Evolutionary conservation across 179 eudicot genomes (phyloP).

Genomic region (Dionaea muscipula): DNA sequence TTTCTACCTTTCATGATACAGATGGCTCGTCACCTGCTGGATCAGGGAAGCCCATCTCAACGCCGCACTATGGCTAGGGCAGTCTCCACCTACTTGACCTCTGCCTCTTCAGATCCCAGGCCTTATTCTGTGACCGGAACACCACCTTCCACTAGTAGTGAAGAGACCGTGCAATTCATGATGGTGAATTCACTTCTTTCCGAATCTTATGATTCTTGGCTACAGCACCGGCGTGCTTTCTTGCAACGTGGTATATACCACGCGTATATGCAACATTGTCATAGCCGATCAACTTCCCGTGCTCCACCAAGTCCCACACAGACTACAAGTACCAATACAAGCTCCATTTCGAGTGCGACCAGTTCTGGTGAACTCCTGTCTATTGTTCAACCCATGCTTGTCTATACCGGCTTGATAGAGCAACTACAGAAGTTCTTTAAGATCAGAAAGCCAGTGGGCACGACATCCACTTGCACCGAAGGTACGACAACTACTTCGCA

Average conservation of each 20-base stretch:
- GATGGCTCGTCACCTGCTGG: slow-evolving; percentile 79
- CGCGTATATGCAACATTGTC: slow-evolving; percentile 75
- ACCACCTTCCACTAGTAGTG: slow-evolving; percentile 48
- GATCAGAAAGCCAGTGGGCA: slow-evolving; percentile 29
- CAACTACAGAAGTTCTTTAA: slow-evolving; percentile 82
- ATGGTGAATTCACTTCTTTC: slow-evolving; percentile 92
- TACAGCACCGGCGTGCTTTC: slow-evolving; percentile 70
- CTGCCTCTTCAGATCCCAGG: slow-evolving; percentile 38
- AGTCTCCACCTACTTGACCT: slow-evolving; percentile 49
- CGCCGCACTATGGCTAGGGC: slow-evolving; percentile 60
- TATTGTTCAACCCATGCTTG: slow-evolving; percentile 80
- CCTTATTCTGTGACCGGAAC: slow-evolving; percentile 29
- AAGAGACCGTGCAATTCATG: slow-evolving; percentile 93
- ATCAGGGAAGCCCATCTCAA: slow-evolving; percentile 69
- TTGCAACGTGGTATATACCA: slow-evolving; percentile 88
- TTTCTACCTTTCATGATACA: slow-evolving; percentile 90
- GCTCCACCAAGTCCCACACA: slow-evolving; percentile 26
- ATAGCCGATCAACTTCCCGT: slow-evolving; percentile 38
- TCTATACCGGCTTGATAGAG: slow-evolving; percentile 86
- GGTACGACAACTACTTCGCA: slow-evolving; percentile 19
- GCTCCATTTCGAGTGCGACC: slow-evolving; percentile 7
- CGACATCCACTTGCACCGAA: slow-evolving; percentile 7
- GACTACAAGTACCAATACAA: slow-evolving; percentile 15
- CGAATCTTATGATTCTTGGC: slow-evolving; percentile 86
- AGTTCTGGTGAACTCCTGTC: slow-evolving; percentile 38